Percentiles rank a stretch among this genome's conserved stretches.
Evolutionary conservation across 495 filamentous ascomycete species (phyloP).

Genomic region (Aspergillus coremiiformis): DNA sequence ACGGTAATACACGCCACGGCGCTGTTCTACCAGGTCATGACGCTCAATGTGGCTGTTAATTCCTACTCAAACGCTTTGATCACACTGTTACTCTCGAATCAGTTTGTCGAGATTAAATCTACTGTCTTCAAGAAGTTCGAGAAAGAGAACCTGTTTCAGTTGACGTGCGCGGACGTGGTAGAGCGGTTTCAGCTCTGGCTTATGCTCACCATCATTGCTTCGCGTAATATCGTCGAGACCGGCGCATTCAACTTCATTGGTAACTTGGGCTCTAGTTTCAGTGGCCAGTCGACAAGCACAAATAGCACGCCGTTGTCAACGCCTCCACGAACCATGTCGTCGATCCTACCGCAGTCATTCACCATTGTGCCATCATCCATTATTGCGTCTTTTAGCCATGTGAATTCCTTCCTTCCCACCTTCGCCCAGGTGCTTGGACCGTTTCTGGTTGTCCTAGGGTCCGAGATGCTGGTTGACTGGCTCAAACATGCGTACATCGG

Average conservation of each 20-base stretch:
- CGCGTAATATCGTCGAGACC: constrained; percentile 90
- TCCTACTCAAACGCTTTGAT: constrained; percentile 95
- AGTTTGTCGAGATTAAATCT: constrained; percentile 97
- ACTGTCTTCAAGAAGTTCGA: constrained; percentile 97
- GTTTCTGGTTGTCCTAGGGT: constrained; percentile 86
- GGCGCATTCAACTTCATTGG: constrained; percentile 48
- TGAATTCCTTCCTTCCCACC: constrained; percentile 52
- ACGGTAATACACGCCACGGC: constrained; percentile 78
- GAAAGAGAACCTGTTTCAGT: constrained; percentile 94
- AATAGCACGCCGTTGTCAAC: constrained; percentile 44
- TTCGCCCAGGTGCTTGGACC: constrained; percentile 84
- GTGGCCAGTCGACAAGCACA: constrained; percentile 29
- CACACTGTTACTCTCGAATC: constrained; percentile 85
- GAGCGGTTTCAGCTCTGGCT: constrained; percentile 97
- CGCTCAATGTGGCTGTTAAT: constrained; percentile 95
- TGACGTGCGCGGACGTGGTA: constrained; percentile 93
- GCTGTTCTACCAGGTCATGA: constrained; percentile 95
- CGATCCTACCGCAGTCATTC: constrained; percentile 77
- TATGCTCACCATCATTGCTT: constrained; percentile 90
- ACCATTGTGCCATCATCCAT: constrained; percentile 66
- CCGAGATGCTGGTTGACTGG: constrained; percentile 96
- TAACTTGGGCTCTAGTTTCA: constrained; percentile 27
- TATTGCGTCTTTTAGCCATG: constrained; percentile 36
- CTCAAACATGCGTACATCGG: constrained; percentile 95
- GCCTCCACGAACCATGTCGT: constrained; percentile 43